Base-by-base conservation (phyloP, 768 basidiomycete genomes). In the Lentinula lateritia region DNA sequence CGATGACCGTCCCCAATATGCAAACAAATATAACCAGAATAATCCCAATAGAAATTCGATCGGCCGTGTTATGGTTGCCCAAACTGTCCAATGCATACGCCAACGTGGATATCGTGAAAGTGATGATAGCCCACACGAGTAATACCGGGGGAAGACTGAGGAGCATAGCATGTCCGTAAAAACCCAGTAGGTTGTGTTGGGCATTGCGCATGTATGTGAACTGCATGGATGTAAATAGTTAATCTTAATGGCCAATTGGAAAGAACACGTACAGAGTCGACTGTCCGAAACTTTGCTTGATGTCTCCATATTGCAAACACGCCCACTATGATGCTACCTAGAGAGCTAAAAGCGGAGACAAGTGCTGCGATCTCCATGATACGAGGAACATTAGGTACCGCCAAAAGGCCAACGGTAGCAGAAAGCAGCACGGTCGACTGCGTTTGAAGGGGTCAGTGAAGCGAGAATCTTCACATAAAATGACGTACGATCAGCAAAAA, bases 221-320 rank as follows among this genome's bases (percentile, higher is more conserved):
- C 83, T 83, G 23, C 15, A 15, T 32, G 23, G 23, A 28, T 28
- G 18, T 48, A 13, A 23, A 9, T 9, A 18, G 18, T 41, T 15
- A 41, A 62, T 3, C 28, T 28, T 28, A 7, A 9, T 16, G 12
- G 28, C 13, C 50, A 35, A 55, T 15, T 18, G 36, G 42, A 16
- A 34, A 23, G 12, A 9, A 43, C 28, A 64, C 76, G 32, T 58
- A 80, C 80, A 35, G 81, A 82, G 57, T 81, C 76, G 5, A 72
- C 70, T 9, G 75, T 75, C 28, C 74, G 71, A 8, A 75, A 75
- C 60, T 81, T 81, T 10, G 76, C 73, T 65, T 83, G 82, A 65
- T 84, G 83, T 59, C 76, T 72, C 83, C 83, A 84, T 18, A 83
- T 80, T 45, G 78, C 81, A 65, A 84, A 84, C 1, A 83, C 81